A percentile compares a stretch with the other conserved stretches of the same genome.
phyloP scores from a whole-genome alignment of 176 grass and related monocot species.

The Aegilops umbellulata region DNA sequence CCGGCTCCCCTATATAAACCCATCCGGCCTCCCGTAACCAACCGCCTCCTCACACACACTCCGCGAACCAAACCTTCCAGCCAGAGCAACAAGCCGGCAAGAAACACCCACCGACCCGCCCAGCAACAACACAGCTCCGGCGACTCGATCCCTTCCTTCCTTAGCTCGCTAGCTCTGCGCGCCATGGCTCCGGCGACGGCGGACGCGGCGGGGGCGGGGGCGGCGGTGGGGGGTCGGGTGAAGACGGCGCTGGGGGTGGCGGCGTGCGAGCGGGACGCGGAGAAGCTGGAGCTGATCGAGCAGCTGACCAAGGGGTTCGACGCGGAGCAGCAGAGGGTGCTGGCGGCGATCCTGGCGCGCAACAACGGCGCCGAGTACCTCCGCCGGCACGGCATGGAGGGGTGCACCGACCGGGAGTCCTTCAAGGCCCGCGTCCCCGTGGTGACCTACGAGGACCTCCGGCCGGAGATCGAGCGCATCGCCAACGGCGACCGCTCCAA shows the following conservation, averaged over 20 bases:
- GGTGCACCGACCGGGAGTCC: constrained; percentile 47
- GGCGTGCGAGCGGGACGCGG: constrained; percentile 60
- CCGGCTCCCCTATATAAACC: constrained; percentile 47
- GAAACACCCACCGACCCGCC: background rate
- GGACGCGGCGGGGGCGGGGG: background rate
- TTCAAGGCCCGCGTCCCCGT: constrained; percentile 78
- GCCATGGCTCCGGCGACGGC: constrained; percentile 42
- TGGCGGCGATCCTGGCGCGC: constrained; percentile 61
- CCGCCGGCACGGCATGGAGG: constrained; percentile 57
- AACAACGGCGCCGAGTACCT: constrained; percentile 92
- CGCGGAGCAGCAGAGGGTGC: constrained; percentile 59
- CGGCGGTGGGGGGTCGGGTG: background rate
- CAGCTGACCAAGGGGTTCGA: constrained; percentile 61
- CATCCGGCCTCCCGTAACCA: background rate
- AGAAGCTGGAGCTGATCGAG: constrained; percentile 92
- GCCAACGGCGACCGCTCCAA: constrained; percentile 87
- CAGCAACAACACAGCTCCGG: background rate
- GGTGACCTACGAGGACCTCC: constrained; percentile 85
- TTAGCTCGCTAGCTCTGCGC: background rate
- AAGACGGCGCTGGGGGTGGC: constrained; percentile 30
- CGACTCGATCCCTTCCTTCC: background rate
- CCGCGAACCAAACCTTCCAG: background rate
- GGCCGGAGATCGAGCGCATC: constrained; percentile 85
- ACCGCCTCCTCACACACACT: constrained; percentile 19
- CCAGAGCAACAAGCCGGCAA: constrained; percentile 24